phyloP scores from a whole-genome alignment of 768 basidiomycete genomes.

The Psilocybe cyanescens region DNA sequence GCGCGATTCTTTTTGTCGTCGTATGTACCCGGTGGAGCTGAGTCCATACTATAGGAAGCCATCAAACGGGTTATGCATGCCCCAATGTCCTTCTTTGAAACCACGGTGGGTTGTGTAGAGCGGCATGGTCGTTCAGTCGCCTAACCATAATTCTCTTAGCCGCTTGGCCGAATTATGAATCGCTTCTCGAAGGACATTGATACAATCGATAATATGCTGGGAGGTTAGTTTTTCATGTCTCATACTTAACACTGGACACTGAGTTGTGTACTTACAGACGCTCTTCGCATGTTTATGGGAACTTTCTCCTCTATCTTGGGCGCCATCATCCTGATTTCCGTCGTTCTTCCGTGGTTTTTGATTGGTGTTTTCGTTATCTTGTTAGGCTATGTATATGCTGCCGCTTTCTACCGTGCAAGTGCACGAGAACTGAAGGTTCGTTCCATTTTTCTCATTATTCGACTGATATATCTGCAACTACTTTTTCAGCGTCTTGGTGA shows the following conservation, averaged over 20 bases:
- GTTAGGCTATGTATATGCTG: conserved; percentile 68
- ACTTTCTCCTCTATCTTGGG: conserved; percentile 73
- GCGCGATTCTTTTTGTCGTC: conserved; percentile 14
- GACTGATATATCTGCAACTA: conserved; percentile 3
- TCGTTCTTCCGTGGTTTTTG: conserved; percentile 84
- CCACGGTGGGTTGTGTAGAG: conserved; percentile 50
- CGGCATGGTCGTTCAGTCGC: conserved; percentile 15
- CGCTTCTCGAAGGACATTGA: conserved; percentile 89
- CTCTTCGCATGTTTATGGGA: conserved; percentile 70
- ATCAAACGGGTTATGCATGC: conserved; percentile 77
- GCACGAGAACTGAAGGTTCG: conserved; percentile 84
- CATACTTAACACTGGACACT: neutral
- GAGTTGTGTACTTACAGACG: conserved; percentile 43
- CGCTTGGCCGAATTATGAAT: conserved; percentile 88
- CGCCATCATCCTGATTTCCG: conserved; percentile 77
- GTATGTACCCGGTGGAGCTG: neutral
- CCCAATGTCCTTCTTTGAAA: conserved; percentile 92
- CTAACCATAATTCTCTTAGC: conserved; percentile 38
- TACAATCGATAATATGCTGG: conserved; percentile 76
- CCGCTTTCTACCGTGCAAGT: conserved; percentile 83
- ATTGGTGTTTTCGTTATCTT: conserved; percentile 68
- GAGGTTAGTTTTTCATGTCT: conserved; percentile 37
- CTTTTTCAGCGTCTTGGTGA: conserved; percentile 56
- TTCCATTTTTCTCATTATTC: neutral
- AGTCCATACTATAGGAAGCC: conserved; percentile 44